These are phyloP conservation scores for Colletotrichum falcatum DNA, from an alignment of 2,329 filamentous ascomycete species.

Conservation along the genomic window DNA sequence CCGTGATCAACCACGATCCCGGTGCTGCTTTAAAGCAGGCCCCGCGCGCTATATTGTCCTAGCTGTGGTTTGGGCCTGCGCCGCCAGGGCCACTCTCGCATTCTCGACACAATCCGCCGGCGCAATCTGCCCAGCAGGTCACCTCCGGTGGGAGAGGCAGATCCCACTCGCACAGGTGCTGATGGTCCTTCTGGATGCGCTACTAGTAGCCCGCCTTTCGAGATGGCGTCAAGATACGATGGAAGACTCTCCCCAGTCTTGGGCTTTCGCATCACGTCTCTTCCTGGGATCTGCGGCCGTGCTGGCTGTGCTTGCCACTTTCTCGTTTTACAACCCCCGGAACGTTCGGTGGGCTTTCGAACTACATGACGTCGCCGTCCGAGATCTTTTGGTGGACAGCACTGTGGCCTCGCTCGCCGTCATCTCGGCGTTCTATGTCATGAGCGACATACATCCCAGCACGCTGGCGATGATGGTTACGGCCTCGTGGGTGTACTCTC, in stretches of 20 bases:
- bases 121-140: slow-evolving; percentile 48
- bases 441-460: slow-evolving; percentile 46
- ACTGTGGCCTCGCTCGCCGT: slow-evolving; percentile 43
- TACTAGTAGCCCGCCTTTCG: slow-evolving; percentile 46
- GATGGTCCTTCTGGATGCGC: slow-evolving; percentile 48
- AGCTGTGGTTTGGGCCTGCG: slow-evolving; percentile 50
- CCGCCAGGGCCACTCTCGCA: slow-evolving; percentile 45
- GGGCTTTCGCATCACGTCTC: slow-evolving; percentile 43
- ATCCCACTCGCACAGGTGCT: slow-evolving; percentile 48
- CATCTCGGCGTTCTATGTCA: slow-evolving; percentile 46
- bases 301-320: slow-evolving; percentile 45
- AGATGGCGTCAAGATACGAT: slow-evolving; percentile 45
- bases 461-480: slow-evolving; percentile 46
- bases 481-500: slow-evolving; percentile 44
- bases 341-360: slow-evolving; percentile 49
- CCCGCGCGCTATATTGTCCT: slow-evolving; percentile 43
- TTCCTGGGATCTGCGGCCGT: slow-evolving; percentile 44
- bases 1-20: slow-evolving; percentile 27
- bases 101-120: slow-evolving; percentile 45
- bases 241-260: slow-evolving; percentile 44
- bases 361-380: slow-evolving; percentile 45
- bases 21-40: slow-evolving; percentile 19
- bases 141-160: slow-evolving; percentile 44
- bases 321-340: slow-evolving; percentile 46
- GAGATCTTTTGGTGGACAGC: slow-evolving; percentile 50